Percentiles rank a stretch among this genome's conserved stretches.
Conservation (phyloP, 495 filamentous ascomycete genomes). For the Penicillium soppii region DNA sequence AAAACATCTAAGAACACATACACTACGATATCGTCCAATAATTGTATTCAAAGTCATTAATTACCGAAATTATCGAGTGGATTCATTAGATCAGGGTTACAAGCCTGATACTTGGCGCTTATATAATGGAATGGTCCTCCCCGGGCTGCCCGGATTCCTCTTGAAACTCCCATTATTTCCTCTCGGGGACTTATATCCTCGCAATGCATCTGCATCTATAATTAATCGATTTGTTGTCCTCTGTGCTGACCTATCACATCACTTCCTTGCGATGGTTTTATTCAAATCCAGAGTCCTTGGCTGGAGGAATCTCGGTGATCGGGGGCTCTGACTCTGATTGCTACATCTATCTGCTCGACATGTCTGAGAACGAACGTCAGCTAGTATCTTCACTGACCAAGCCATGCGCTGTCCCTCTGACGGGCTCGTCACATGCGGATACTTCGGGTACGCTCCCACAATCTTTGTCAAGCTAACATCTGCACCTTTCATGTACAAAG, state of each 20-base stretch:
- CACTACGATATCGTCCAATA: too few relatives aligned
- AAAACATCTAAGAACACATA: too few relatives aligned
- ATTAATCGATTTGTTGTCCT: background rate
- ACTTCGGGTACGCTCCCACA: constrained; percentile 14
- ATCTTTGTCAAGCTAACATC: background rate
- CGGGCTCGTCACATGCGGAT: constrained; percentile 6
- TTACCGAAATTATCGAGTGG: background rate
- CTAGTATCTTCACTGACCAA: constrained; percentile 5
- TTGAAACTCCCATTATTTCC: background rate
- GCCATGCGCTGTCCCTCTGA: background rate
- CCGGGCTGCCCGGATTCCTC: background rate
- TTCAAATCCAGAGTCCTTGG: constrained; percentile 15
- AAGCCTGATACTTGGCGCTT: constrained; percentile 7
- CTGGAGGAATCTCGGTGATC: constrained; percentile 28
- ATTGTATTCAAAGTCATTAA: too few relatives aligned
- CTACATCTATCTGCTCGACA: constrained; percentile 13
- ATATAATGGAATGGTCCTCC: background rate
- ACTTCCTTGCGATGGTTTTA: constrained; percentile 25
- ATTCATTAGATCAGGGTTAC: background rate
- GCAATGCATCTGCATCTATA: constrained; percentile 5
- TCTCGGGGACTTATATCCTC: constrained; percentile 3
- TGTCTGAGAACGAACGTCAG: constrained; percentile 26
- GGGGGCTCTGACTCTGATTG: constrained; percentile 14
- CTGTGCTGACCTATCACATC: constrained; percentile 2
- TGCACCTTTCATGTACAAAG: background rate